Conservation (phyloP, 2,329 filamentous ascomycete genomes). For the Camillea tinctor region DNA sequence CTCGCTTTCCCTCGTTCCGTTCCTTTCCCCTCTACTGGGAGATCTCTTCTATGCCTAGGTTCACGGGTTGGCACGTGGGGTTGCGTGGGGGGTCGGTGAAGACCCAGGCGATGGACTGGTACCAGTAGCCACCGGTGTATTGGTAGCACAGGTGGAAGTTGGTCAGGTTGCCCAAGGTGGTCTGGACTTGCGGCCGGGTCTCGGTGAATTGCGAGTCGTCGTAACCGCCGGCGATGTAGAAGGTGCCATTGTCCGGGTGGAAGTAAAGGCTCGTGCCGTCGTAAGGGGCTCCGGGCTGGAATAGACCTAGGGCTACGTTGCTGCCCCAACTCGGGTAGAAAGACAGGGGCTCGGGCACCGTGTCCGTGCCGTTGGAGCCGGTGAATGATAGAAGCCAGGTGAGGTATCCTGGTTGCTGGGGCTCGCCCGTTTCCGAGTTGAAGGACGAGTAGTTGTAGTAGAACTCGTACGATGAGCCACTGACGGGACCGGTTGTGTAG, state of each 20-base stretch:
- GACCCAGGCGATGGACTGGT: slow-evolving; percentile 26
- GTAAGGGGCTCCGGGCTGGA: slow-evolving; percentile 15
- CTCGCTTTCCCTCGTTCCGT: too few relatives aligned
- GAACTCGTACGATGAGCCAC: slow-evolving; percentile 15
- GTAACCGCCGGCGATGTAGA: slow-evolving; percentile 21
- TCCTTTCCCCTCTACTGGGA: background rate
- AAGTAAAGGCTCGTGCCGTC: slow-evolving; percentile 11
- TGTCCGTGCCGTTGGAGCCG: slow-evolving; percentile 5
- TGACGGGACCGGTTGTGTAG: slow-evolving; percentile 15
- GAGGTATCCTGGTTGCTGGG: slow-evolving; percentile 17
- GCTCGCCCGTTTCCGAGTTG: background rate
- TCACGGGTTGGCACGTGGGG: slow-evolving; percentile 25
- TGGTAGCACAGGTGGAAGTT: slow-evolving; percentile 29
- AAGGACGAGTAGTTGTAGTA: slow-evolving; percentile 22
- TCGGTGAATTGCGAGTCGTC: slow-evolving; percentile 23
- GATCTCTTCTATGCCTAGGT: slow-evolving; percentile 16
- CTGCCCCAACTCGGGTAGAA: slow-evolving; percentile 12
- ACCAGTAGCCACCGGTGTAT: slow-evolving; percentile 25
- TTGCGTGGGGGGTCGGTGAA: slow-evolving; percentile 22
- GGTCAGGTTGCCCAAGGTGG: slow-evolving; percentile 14
- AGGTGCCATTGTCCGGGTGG: slow-evolving; percentile 16
- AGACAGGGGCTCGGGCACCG: slow-evolving; percentile 11
- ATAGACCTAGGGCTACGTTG: slow-evolving; percentile 23
- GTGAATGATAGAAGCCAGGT: slow-evolving; percentile 15
- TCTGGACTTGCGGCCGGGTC: slow-evolving; percentile 7